Conservation (phyloP, 345 rosid genomes). For the Euphorbia tirucalli region DNA sequence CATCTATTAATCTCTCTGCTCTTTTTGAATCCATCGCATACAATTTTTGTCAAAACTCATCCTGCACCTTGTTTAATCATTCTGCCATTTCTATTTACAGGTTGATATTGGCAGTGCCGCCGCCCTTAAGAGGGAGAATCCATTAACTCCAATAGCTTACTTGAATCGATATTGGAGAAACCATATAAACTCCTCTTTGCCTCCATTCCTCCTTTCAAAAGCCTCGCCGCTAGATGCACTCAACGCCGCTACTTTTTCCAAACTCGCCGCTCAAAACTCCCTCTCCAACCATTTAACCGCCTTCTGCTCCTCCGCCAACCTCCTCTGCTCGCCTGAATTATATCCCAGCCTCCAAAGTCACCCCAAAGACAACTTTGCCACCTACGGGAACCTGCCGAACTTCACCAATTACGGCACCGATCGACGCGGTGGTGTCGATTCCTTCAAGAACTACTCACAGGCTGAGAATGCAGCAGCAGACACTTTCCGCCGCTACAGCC, state of each 20-base stretch:
- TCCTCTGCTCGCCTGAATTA: conserved; percentile 62
- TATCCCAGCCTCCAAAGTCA: conserved; percentile 1
- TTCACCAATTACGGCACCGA: conserved; percentile 66
- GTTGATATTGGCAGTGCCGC: background rate
- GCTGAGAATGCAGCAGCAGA: conserved; percentile 36
- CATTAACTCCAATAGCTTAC: conserved; percentile 73
- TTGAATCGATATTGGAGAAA: conserved; percentile 82
- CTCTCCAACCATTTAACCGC: conserved; percentile 55
- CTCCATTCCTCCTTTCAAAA: conserved; percentile 65
- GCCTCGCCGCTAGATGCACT: conserved; percentile 67
- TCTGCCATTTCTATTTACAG: background rate
- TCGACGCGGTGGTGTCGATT: conserved; percentile 39
- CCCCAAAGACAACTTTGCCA: conserved; percentile 43
- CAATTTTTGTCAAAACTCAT: no score
- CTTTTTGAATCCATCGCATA: no score
- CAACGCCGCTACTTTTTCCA: conserved; percentile 53
- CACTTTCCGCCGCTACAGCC: conserved; percentile 62
- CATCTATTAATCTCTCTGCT: no score
- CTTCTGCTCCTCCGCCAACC: conserved; percentile 76
- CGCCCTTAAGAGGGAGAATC: conserved; percentile 52
- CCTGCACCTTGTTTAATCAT: no score
- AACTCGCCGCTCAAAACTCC: conserved; percentile 57
- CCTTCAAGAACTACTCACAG: conserved; percentile 51
- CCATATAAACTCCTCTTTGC: conserved; percentile 41
- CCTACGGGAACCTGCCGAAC: conserved; percentile 46